Evolutionary conservation across 805 yeast species (phyloP), one percentile per base, ranked within the genome.

Genomic region (Hanseniaspora clermontiae): DNA sequence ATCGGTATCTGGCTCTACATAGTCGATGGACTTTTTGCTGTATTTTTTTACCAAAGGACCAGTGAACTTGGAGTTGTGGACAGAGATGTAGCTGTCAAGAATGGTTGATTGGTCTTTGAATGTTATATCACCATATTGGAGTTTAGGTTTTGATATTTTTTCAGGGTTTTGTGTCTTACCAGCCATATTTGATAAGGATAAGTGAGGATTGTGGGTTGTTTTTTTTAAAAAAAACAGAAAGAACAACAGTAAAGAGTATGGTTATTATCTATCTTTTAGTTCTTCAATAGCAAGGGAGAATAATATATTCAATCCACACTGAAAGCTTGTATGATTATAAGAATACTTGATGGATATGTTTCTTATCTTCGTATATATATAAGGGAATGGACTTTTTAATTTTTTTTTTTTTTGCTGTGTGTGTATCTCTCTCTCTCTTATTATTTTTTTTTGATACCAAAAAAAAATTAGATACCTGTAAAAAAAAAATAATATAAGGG

Each of bases 21-120:
- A n/a, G 15, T n/a, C 19, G 4, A 43, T 37, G 15, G 49, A 12
- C 37, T 51, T 43, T 19, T 43, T 45, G n/a, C 32, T 51, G 24
- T 51, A 46, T 32, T 53, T 53, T 40, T 47, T 37, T 2, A 53
- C 36, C 1, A 53, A 7, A n/a, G 57, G 57, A 17, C 57, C 57
- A 8, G 38, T 46, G 15, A 53, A 53, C 34, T 53, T 53, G 19
- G 40, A 14, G 29, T 53, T 53, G 36, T 53, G 46, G 9, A 46
- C 48, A 27, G 57, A 29, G 6, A 53, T 46, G n/a, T 53, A 53
- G 7, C 27, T 46, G 27, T 53, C 57, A 20, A 53, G n/a, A 15
- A 53, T 37, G n/a, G 57, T 53, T n/a, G 40, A 32, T 40, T 53
- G 46, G 14, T 14, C 42, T 32, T 29, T 38, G 19, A 46, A 53